Percentiles rank a stretch among this genome's conserved stretches.
phyloP scores from a whole-genome alignment of 768 basidiomycete species.

The Lactifluus volemus region DNA sequence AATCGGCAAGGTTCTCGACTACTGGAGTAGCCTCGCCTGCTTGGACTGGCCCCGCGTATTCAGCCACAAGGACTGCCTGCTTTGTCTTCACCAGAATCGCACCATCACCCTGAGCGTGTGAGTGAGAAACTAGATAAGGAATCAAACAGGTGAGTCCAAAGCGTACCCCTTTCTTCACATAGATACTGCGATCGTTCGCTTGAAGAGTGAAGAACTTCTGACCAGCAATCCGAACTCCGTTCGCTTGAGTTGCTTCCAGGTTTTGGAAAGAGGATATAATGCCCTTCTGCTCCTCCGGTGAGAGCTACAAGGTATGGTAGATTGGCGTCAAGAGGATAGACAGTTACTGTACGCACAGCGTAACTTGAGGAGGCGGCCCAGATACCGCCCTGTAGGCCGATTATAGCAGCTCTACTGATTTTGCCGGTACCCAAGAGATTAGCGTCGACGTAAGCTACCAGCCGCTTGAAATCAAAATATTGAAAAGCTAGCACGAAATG shows the following conservation, averaged over 20 bases:
- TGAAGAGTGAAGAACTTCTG: conserved; percentile 68
- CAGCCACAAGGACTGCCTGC: conserved; percentile 76
- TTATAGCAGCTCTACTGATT: conserved; percentile 66
- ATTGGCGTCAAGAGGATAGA: neutral
- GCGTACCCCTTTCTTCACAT: conserved; percentile 73
- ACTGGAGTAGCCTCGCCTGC: conserved; percentile 56
- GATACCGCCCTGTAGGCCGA: conserved; percentile 65
- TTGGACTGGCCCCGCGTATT: conserved; percentile 59
- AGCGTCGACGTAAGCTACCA: conserved; percentile 69
- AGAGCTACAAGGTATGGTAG: conserved; percentile 36
- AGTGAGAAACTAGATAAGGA: neutral
- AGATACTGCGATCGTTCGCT: conserved; percentile 44
- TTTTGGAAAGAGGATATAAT: conserved; percentile 42
- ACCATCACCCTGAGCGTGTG: conserved; percentile 54
- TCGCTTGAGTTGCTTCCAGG: conserved; percentile 34
- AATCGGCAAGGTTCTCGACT: conserved; percentile 68
- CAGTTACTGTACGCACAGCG: conserved; percentile 34
- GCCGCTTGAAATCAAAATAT: neutral
- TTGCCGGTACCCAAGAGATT: conserved; percentile 70
- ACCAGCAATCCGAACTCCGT: conserved; percentile 55
- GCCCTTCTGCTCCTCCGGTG: conserved; percentile 53
- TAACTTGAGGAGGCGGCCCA: conserved; percentile 64
- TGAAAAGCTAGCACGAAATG: neutral
- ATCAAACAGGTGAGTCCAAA: neutral
- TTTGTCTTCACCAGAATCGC: conserved; percentile 67